phyloP scores from a whole-genome alignment of 495 filamentous ascomycete genomes.

The Aspergillus campestris region DNA sequence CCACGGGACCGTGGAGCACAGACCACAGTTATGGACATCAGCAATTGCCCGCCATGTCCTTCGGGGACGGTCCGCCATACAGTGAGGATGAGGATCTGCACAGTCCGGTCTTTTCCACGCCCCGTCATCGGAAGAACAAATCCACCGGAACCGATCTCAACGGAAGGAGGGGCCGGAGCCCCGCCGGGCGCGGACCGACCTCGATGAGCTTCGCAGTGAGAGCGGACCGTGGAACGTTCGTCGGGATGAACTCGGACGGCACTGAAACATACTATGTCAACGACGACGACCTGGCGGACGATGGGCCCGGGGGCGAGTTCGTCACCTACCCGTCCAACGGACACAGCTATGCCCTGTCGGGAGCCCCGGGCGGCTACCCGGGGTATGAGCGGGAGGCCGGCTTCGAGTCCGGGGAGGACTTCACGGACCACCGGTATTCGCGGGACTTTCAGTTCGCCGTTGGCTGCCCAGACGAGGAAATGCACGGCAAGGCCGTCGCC shows the following conservation, averaged over 20 bases:
- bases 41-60: slow-evolving; percentile 77
- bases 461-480: slow-evolving; percentile 90
- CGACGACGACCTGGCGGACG: slow-evolving; percentile 49
- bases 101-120: slow-evolving; percentile 72
- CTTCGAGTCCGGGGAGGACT: slow-evolving; percentile 56
- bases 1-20: slow-evolving; percentile 39
- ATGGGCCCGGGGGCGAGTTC: slow-evolving; percentile 70
- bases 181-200: slow-evolving; percentile 19
- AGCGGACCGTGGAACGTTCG: slow-evolving; percentile 54
- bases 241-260: slow-evolving; percentile 61
- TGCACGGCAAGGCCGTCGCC: slow-evolving; percentile 94
- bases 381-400: slow-evolving; percentile 40
- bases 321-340: slow-evolving; percentile 68
- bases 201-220: slow-evolving; percentile 28
- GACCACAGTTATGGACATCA: slow-evolving; percentile 38
- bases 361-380: slow-evolving; percentile 45
- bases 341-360: slow-evolving; percentile 45
- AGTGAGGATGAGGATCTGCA: slow-evolving; percentile 95
- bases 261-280: slow-evolving; percentile 71
- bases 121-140: slow-evolving; percentile 78
- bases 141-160: slow-evolving; percentile 43
- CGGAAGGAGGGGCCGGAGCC: slow-evolving; percentile 37
- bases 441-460: slow-evolving; percentile 92
- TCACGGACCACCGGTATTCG: slow-evolving; percentile 59
- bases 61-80: slow-evolving; percentile 90